Evolutionary conservation across 2,329 filamentous ascomycete genomes (phyloP).

Genomic region (Cladorrhinum sp.): DNA sequence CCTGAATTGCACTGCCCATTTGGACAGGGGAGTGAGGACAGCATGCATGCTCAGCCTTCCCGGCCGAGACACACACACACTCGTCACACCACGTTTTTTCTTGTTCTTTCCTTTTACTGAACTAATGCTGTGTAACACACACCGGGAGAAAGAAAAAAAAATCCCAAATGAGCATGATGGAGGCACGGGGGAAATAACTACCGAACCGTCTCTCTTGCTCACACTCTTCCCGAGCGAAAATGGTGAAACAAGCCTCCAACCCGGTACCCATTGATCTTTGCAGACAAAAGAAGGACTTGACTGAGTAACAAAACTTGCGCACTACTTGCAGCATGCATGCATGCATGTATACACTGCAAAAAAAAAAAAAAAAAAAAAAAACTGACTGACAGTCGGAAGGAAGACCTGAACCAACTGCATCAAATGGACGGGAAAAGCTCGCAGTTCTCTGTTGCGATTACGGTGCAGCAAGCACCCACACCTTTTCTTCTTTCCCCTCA

Average conservation of each 20-base stretch:
- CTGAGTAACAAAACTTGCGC: too few relatives aligned
- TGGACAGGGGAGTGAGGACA: constrained; percentile 1
- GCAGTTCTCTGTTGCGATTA: background rate
- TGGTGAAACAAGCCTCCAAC: background rate
- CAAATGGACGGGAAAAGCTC: too few relatives aligned
- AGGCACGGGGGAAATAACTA: background rate
- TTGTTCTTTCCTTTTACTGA: background rate
- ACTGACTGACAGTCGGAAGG: too few relatives aligned
- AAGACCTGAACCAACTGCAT: background rate
- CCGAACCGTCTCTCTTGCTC: background rate
- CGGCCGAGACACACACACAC: background rate
- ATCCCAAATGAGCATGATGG: background rate
- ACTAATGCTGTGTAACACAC: background rate
- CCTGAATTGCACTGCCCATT: constrained; percentile 12
- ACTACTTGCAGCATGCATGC: too few relatives aligned
- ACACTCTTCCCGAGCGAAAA: background rate
- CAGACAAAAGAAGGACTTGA: background rate
- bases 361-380: too few relatives aligned
- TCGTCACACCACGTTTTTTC: background rate
- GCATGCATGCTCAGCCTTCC: background rate
- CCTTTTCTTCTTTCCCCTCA: background rate
- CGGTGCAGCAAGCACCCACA: background rate
- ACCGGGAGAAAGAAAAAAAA: too few relatives aligned
- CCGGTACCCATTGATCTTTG: too few relatives aligned
- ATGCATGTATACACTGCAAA: too few relatives aligned